phyloP scores from a whole-genome alignment of 106 monocot species.

The Dendrobium nobile region DNA sequence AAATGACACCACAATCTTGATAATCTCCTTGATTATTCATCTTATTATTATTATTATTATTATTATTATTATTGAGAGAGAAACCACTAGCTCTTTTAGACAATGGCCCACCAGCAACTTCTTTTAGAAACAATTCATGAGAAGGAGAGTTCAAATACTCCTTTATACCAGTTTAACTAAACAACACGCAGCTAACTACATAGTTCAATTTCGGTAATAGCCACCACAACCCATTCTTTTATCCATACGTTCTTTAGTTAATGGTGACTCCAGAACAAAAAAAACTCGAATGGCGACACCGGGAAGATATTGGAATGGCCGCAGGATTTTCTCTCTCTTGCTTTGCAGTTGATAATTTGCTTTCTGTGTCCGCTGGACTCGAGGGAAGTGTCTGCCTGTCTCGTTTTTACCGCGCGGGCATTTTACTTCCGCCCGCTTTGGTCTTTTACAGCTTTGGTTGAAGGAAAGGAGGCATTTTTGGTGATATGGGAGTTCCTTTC shows the following conservation, averaged over 20 bases:
- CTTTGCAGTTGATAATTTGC: background rate
- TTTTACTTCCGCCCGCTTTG: background rate
- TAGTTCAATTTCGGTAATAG: too few species aligned
- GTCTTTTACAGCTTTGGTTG: background rate
- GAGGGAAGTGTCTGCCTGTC: background rate
- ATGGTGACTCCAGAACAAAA: background rate
- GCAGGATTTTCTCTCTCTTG: background rate
- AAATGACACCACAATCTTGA: too few species aligned
- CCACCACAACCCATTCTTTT: too few species aligned
- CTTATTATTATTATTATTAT: too few species aligned
- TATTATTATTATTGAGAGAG: too few species aligned
- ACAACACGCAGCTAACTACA: too few species aligned
- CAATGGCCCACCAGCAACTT: too few species aligned
- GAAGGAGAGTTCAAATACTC: too few species aligned
- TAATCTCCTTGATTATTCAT: too few species aligned
- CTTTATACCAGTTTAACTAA: too few species aligned
- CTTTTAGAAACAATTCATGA: too few species aligned
- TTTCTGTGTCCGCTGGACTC: background rate
- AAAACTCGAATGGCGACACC: background rate
- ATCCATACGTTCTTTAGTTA: background rate
- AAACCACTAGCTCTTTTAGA: too few species aligned
- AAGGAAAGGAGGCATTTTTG: conserved; percentile 1
- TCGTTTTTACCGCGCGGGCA: background rate
- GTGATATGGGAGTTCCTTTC: background rate
- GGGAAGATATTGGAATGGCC: background rate